Evolutionary conservation across 75 land plant genomes (phyloP), one percentile per base, ranked within the genome.

Genomic region (Selaginella moellendorffii): DNA sequence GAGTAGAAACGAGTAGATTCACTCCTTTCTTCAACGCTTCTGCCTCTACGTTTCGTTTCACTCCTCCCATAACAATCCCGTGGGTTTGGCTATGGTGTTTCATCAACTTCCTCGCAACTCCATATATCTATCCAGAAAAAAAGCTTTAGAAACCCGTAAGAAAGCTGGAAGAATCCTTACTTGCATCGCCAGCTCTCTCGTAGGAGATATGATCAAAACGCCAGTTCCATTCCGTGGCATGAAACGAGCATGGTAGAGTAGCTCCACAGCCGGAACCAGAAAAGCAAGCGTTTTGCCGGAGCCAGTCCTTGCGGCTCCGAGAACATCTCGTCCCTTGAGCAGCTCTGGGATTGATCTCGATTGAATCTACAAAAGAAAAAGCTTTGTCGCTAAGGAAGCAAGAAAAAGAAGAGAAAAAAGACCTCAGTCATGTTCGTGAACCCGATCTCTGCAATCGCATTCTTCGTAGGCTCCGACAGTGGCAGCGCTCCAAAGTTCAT

Each of bases 121-220:
- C 93, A 79, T 91, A 90, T 29, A 90, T 91, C 97, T 90, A 14
- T 36, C 46, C 10, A 36, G 14, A 36, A 5, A 36, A 36, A 36
- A 5, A 36, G 5, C 5, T 5, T 36, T 5, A 5, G 14, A 36
- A 5, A 5, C 46, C 5, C 14, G 5, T 14, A 36, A 5, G 46
- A 5, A 14, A 5, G 14, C 14, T 5, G 14, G 5, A 36, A 5
- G 5, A 36, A 5, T 5, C 10, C 46, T 36, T 59, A 90, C 97
- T 84, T 92, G 97, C 66, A 92, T 92, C 46, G 97, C 97, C 29
- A 92, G 86, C 72, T 92, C 97, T 66, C 97, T 74, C 18, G 93
- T 87, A 14, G 97, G 97, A 31, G 95, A 87, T 64, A 92, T 85
- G 26, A 92, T 76, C 71, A 92, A 29, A 42, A 85, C 93, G 27